phyloP scores from a whole-genome alignment of 2,329 filamentous ascomycete species.

The Trichophyton simii region DNA sequence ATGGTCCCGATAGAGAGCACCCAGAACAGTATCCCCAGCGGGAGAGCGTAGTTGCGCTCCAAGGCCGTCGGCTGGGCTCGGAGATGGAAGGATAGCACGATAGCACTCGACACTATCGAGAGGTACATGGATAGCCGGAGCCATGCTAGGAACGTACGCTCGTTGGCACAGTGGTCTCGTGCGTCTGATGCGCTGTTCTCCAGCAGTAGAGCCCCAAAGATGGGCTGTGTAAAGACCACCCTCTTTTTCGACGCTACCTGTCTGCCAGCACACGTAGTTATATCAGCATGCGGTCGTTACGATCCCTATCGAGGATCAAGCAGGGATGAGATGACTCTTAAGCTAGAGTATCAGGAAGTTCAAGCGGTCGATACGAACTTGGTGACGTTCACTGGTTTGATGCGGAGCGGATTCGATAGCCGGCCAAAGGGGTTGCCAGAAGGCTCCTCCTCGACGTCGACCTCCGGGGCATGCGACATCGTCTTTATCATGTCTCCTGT shows the following conservation, averaged over 20 bases:
- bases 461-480: constrained; percentile 15
- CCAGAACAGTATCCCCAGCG: constrained; percentile 85
- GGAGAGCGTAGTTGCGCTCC: constrained; percentile 66
- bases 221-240: constrained; percentile 42
- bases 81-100: constrained; percentile 86
- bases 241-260: constrained; percentile 23
- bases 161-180: constrained; percentile 53
- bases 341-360: background rate
- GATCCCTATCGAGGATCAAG: background rate
- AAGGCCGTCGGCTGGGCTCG: constrained; percentile 55
- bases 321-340: background rate
- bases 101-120: constrained; percentile 76
- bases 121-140: constrained; percentile 82
- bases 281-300: background rate
- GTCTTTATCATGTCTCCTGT: constrained; percentile 5
- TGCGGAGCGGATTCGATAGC: constrained; percentile 39
- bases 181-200: constrained; percentile 55
- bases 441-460: constrained; percentile 15
- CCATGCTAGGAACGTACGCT: constrained; percentile 75
- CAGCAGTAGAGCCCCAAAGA: constrained; percentile 50
- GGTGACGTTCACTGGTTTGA: constrained; percentile 39
- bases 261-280: constrained; percentile 13
- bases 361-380: constrained; percentile 14
- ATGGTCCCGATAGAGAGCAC: constrained; percentile 64
- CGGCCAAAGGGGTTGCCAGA: constrained; percentile 34